These are phyloP conservation scores for Myrmaecium sp. DNA, from an alignment of 2,329 filamentous ascomycete genomes.

Conservation along the genomic window DNA sequence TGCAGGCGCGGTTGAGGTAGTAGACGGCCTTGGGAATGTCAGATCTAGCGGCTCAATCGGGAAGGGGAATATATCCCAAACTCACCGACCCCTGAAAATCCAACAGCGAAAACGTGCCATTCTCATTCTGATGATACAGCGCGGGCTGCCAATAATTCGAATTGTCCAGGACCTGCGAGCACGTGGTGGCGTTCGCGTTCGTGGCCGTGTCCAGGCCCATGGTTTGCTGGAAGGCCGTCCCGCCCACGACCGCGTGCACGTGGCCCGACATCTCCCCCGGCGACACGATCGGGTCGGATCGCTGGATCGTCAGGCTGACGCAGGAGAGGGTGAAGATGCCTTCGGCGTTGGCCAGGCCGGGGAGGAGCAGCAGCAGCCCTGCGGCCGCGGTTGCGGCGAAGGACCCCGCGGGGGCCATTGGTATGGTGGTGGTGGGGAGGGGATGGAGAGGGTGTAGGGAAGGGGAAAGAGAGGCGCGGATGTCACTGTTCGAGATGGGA, in stretches of 20 bases:
- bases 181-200: slow-evolving; percentile 1
- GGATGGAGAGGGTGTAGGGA: too few species aligned
- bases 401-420: too few species aligned
- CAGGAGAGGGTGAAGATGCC: too few species aligned
- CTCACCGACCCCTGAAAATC: too few species aligned
- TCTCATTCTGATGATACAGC: slow-evolving; percentile 14
- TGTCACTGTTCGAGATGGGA: too few species aligned
- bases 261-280: slow-evolving; percentile 32
- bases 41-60: too few species aligned
- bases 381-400: too few species aligned
- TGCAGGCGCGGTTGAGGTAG: neutral
- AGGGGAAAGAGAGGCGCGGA: too few species aligned
- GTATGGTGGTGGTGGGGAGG: too few species aligned
- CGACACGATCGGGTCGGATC: slow-evolving; percentile 50
- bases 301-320: too few species aligned
- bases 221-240: slow-evolving; percentile 8
- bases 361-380: too few species aligned
- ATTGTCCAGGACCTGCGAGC: slow-evolving; percentile 42
- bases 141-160: slow-evolving; percentile 17
- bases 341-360: too few species aligned
- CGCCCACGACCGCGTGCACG: slow-evolving; percentile 9
- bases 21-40: neutral
- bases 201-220: slow-evolving; percentile 10
- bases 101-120: slow-evolving; percentile 37
- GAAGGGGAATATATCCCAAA: slow-evolving; percentile 35